Evolutionary conservation across 768 basidiomycete genomes (phyloP).

Genomic region (Rhodosporidiobolus odoratus): DNA sequence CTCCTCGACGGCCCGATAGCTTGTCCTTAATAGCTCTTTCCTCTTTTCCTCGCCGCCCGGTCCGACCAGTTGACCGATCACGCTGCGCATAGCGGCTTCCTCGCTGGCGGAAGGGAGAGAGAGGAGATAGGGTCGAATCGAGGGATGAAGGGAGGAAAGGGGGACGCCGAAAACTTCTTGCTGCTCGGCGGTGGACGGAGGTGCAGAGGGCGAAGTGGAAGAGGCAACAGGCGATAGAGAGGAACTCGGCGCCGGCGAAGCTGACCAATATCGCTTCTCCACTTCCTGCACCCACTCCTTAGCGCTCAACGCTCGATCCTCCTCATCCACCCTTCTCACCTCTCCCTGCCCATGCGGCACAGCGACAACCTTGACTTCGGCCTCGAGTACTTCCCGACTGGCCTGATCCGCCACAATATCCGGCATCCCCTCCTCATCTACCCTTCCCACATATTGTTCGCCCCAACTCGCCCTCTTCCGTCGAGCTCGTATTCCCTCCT

Average conservation of each 20-base stretch:
- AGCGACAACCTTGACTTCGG: constrained; percentile 31
- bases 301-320: constrained; percentile 35
- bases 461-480: constrained; percentile 7
- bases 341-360: too few relatives aligned
- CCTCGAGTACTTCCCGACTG: constrained; percentile 20
- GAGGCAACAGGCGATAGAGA: too few relatives aligned
- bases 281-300: constrained; percentile 42
- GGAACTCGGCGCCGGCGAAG: not conserved
- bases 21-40: constrained; percentile 33
- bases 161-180: not conserved
- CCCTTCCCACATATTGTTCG: constrained; percentile 7
- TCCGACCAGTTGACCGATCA: constrained; percentile 11
- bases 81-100: not conserved
- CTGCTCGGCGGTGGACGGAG: not conserved
- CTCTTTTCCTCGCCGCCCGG: not conserved
- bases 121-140: constrained; percentile 21
- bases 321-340: constrained; percentile 1
- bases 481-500: constrained; percentile 13
- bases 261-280: constrained; percentile 39
- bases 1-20: constrained; percentile 40
- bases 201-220: not conserved
- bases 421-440: constrained; percentile 42
- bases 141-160: constrained; percentile 3
- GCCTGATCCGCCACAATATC: constrained; percentile 8
- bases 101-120: not conserved